Evolutionary conservation across 495 filamentous ascomycete genomes (phyloP).

Genomic region (Penicillium egyptiacum): DNA sequence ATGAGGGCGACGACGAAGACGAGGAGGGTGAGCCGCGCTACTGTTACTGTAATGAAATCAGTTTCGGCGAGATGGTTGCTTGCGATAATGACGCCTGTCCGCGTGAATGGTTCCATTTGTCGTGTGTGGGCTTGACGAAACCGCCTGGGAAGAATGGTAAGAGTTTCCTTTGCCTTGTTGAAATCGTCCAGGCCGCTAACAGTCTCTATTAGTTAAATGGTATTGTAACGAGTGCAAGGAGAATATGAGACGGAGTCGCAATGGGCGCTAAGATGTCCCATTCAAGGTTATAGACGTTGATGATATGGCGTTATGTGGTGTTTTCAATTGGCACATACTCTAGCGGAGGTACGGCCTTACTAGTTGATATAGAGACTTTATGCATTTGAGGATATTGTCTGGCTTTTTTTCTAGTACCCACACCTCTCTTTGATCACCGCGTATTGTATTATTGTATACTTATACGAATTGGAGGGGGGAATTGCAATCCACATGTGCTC

Average conservation of each 20-base stretch:
- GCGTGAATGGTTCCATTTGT: constrained; percentile 94
- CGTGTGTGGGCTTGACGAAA: constrained; percentile 83
- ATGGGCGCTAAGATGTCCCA: constrained; percentile 32
- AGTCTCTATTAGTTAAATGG: constrained; percentile 70
- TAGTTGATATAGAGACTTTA: constrained; percentile 1
- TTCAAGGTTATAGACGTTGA: constrained; percentile 4
- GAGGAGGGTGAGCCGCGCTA: constrained; percentile 84
- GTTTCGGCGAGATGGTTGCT: constrained; percentile 98
- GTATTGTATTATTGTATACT: not conserved
- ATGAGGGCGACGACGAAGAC: constrained; percentile 65
- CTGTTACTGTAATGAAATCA: constrained; percentile 90
- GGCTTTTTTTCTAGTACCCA: not conserved
- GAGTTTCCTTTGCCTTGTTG: constrained; percentile 36
- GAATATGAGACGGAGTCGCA: constrained; percentile 56
- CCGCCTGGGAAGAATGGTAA: constrained; percentile 81
- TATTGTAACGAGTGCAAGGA: constrained; percentile 87
- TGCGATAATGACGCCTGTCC: constrained; percentile 87
- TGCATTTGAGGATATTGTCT: not conserved
- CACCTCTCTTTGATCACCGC: not conserved
- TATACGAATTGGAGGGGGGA: not conserved
- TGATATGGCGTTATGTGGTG: constrained; percentile 10
- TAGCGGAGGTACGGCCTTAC: constrained; percentile 1
- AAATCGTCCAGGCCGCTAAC: constrained; percentile 21
- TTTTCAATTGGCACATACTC: not conserved
- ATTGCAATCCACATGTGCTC: not conserved